These are phyloP conservation scores for Salix exigua DNA, from an alignment of 345 rosid species.

Conservation along the genomic window DNA sequence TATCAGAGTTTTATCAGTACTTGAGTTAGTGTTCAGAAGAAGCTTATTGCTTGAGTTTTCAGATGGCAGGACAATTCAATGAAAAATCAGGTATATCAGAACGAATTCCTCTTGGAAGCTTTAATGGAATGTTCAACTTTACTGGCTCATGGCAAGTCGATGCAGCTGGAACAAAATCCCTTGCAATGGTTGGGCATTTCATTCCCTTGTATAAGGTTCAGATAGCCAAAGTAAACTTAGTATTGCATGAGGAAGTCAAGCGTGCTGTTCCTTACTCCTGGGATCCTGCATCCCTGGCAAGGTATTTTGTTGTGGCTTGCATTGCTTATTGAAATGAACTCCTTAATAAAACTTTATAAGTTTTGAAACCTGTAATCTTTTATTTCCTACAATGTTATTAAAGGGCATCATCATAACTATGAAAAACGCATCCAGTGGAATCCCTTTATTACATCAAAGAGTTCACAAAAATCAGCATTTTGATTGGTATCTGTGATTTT, in stretches of 20 bases:
- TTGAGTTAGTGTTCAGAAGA: slow-evolving; percentile 3
- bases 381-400: not conserved
- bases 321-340: not conserved
- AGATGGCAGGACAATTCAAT: slow-evolving; percentile 86
- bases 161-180: slow-evolving; percentile 91
- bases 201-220: slow-evolving; percentile 64
- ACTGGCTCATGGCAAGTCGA: slow-evolving; percentile 93
- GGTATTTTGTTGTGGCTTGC: slow-evolving; percentile 31
- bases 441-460: slow-evolving; percentile 10
- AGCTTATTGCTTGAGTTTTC: slow-evolving; percentile 30
- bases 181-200: slow-evolving; percentile 80
- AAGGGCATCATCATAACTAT: not conserved
- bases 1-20: not conserved
- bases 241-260: slow-evolving; percentile 57
- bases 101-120: slow-evolving; percentile 83
- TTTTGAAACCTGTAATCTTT: not conserved
- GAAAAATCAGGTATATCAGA: slow-evolving; percentile 70
- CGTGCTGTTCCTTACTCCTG: slow-evolving; percentile 86
- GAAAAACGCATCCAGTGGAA: not conserved
- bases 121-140: slow-evolving; percentile 93
- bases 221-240: slow-evolving; percentile 47
- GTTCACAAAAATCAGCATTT: slow-evolving; percentile 9
- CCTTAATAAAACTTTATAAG: not conserved
- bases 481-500: slow-evolving; percentile 13
- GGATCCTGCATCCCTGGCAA: slow-evolving; percentile 98